Evolutionary conservation across 345 rosid genomes (phyloP).

Genomic region (Pseudoturritis turrita): DNA sequence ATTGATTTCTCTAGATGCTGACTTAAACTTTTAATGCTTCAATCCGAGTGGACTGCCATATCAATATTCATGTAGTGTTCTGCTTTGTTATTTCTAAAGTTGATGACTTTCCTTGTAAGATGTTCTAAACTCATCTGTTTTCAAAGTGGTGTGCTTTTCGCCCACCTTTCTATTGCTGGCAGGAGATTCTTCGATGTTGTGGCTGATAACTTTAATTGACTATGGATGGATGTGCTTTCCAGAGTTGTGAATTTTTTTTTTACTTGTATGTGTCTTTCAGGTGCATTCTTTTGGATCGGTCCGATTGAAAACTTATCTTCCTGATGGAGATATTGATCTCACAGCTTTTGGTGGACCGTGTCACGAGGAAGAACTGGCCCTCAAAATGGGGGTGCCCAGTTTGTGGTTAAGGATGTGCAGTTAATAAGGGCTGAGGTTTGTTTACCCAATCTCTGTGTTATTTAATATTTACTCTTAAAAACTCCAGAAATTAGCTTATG

Average conservation of each 20-base stretch:
- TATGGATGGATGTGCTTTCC: neutral
- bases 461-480: too few species aligned
- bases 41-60: neutral
- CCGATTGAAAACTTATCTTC: slow-evolving; percentile 90
- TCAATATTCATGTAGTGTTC: neutral
- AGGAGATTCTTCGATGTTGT: neutral
- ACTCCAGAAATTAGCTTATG: too few species aligned
- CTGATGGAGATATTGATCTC: slow-evolving; percentile 93
- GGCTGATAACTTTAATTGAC: neutral
- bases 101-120: neutral
- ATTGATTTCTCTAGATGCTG: too few species aligned
- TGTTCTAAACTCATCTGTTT: neutral
- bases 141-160: neutral
- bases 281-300: slow-evolving; percentile 90
- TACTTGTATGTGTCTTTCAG: slow-evolving; percentile 35
- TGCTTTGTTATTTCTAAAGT: neutral
- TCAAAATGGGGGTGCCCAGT: slow-evolving; percentile 45
- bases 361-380: slow-evolving; percentile 59
- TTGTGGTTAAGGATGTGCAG: slow-evolving; percentile 71
- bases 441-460: neutral
- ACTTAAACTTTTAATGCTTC: too few species aligned
- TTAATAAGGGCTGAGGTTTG: slow-evolving; percentile 73
- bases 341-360: slow-evolving; percentile 65
- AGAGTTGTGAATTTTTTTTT: neutral
- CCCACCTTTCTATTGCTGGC: neutral